Conservation (phyloP, 441 rosid genomes). For the Croton setiger region DNA sequence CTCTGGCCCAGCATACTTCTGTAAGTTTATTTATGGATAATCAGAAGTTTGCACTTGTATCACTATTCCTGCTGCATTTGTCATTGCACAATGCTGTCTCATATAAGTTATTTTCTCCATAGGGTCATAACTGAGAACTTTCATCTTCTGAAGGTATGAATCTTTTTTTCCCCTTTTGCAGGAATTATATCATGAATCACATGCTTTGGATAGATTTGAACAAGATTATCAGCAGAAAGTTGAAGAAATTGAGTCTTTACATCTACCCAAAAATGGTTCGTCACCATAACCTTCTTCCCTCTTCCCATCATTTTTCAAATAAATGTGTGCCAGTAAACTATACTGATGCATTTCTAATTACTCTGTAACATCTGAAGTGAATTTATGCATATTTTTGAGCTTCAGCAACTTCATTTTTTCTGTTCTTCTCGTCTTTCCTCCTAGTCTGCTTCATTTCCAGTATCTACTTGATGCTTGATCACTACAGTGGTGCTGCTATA, state of each 20-base stretch:
- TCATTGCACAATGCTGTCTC: conserved; percentile 8
- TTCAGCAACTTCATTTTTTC: background rate
- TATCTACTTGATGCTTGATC: conserved; percentile 12
- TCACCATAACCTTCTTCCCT: conserved; percentile 13
- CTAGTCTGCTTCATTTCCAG: conserved; percentile 5
- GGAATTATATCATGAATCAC: conserved; percentile 83
- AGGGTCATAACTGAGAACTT: background rate
- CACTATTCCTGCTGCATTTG: conserved; percentile 2
- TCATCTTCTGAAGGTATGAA: conserved; percentile 13
- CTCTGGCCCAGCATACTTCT: conserved; percentile 69
- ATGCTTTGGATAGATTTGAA: conserved; percentile 79
- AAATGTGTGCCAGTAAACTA: background rate
- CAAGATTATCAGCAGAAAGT: conserved; percentile 63
- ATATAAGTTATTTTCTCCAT: background rate
- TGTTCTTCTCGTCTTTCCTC: background rate
- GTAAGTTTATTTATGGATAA: conserved; percentile 41
- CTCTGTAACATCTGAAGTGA: background rate
- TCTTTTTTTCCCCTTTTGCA: conserved; percentile 31
- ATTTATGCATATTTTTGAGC: background rate
- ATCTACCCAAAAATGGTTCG: conserved; percentile 74
- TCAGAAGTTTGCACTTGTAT: conserved; percentile 1
- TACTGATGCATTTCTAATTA: background rate
- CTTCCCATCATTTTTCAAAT: conserved; percentile 26
- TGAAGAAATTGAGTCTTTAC: conserved; percentile 63
- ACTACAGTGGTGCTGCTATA: conserved; percentile 1